These are phyloP conservation scores for Arxiozyma bovina DNA, from an alignment of 1,139 yeast genomes.

Conservation along the genomic window DNA sequence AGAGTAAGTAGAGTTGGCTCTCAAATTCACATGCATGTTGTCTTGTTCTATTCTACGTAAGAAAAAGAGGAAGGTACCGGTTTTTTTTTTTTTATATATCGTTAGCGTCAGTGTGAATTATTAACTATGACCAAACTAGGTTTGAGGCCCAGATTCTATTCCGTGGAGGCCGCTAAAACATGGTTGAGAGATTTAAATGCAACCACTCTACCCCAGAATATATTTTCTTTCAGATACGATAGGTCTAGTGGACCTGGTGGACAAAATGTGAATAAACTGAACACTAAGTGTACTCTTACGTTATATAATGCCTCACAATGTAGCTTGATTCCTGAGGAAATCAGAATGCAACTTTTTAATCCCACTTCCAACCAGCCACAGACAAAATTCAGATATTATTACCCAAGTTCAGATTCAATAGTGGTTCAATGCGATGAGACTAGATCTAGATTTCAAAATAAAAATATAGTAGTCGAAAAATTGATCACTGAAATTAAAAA, in stretches of 20 bases:
- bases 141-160: background rate
- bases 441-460: slow-evolving; percentile 52
- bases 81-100: no score
- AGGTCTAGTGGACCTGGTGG: slow-evolving; percentile 93
- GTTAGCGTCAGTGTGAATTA: background rate
- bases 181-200: slow-evolving; percentile 3
- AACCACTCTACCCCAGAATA: slow-evolving; percentile 35
- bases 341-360: slow-evolving; percentile 38
- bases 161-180: background rate
- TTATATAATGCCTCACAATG: slow-evolving; percentile 45
- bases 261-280: slow-evolving; percentile 82
- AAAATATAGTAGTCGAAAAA: slow-evolving; percentile 51
- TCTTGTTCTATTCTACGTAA: background rate
- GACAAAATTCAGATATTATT: slow-evolving; percentile 44
- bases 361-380: slow-evolving; percentile 5
- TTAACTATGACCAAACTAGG: background rate
- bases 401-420: slow-evolving; percentile 46
- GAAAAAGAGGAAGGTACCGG: background rate
- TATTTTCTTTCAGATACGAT: slow-evolving; percentile 40
- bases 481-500: slow-evolving; percentile 46
- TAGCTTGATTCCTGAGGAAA: slow-evolving; percentile 55
- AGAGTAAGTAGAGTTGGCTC: background rate
- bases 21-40: background rate
- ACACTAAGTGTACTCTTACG: slow-evolving; percentile 67
- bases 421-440: slow-evolving; percentile 54